Evolutionary conservation across 2,329 filamentous ascomycete species (phyloP).

Genomic region (Ophiostoma australiae): DNA sequence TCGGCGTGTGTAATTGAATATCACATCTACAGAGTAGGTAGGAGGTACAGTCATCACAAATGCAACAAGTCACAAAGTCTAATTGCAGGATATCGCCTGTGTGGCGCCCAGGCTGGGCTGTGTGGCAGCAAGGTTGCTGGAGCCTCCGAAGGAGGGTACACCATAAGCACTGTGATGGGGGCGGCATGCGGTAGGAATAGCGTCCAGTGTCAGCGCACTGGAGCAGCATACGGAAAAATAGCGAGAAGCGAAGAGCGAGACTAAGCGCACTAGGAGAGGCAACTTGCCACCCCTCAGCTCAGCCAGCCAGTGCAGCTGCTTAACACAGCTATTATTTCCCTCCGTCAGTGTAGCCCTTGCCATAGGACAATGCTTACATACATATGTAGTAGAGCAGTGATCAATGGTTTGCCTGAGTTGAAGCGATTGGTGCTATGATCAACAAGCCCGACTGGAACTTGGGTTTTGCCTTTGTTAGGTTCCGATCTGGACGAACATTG

Average conservation of each 20-base stretch:
- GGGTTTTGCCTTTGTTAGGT: background rate
- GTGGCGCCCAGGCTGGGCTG: too few relatives aligned
- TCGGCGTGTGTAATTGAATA: background rate
- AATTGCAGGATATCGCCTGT: background rate
- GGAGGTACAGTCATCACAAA: background rate
- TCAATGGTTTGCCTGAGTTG: too few relatives aligned
- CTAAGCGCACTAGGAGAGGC: background rate
- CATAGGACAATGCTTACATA: too few relatives aligned
- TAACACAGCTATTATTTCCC: too few relatives aligned
- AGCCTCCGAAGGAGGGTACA: background rate
- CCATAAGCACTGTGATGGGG: background rate
- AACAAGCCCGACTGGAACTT: too few relatives aligned
- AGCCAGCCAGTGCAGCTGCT: too few relatives aligned
- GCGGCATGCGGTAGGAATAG: background rate
- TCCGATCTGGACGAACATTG: background rate
- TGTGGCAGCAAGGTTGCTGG: background rate
- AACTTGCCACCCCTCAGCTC: background rate
- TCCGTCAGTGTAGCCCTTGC: background rate
- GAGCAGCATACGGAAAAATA: background rate
- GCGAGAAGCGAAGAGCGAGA: background rate
- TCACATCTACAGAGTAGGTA: background rate
- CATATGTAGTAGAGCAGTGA: too few relatives aligned
- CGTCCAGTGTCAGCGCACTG: background rate
- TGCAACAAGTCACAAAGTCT: background rate
- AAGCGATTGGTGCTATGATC: too few relatives aligned